These are phyloP conservation scores for Russula virescens DNA, from an alignment of 768 basidiomycete genomes.

Conservation along the genomic window DNA sequence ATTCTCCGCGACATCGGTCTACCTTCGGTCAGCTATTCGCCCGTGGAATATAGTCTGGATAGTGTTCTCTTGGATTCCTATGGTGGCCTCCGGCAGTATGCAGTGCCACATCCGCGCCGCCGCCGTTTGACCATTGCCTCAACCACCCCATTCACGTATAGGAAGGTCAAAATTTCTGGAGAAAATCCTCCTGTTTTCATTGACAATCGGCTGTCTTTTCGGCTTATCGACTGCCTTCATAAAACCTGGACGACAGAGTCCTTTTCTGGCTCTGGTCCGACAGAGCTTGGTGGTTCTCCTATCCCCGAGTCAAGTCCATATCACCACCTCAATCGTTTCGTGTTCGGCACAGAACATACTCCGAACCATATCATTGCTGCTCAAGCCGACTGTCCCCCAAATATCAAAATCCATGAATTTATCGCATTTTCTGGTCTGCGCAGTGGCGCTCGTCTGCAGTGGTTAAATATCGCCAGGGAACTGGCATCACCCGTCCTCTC, in stretches of 20 bases:
- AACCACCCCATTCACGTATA: not conserved
- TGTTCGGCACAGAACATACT: slow-evolving; percentile 21
- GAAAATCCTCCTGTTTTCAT: not conserved
- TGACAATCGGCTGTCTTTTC: slow-evolving; percentile 11
- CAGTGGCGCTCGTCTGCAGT: slow-evolving; percentile 41
- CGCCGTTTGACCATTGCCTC: too few species aligned
- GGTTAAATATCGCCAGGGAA: slow-evolving; percentile 46
- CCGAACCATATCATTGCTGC: slow-evolving; percentile 40
- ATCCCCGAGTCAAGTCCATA: not conserved
- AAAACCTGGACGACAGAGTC: not conserved
- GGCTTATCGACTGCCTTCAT: slow-evolving; percentile 1
- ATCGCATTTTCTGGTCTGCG: slow-evolving; percentile 42
- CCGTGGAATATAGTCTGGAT: too few species aligned
- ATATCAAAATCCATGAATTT: slow-evolving; percentile 42
- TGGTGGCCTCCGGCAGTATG: too few species aligned
- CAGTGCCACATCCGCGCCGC: too few species aligned
- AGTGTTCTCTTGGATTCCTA: too few species aligned
- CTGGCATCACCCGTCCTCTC: slow-evolving; percentile 37
- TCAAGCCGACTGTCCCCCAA: slow-evolving; percentile 37
- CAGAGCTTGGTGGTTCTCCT: not conserved
- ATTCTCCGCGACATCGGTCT: slow-evolving; percentile 12
- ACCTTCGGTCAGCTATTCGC: not conserved
- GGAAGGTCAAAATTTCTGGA: not conserved
- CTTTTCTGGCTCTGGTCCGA: not conserved
- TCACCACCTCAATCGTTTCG: not conserved